Evolutionary conservation across 2,329 filamentous ascomycete species (phyloP).

Genomic region (Fusarium buxicola): DNA sequence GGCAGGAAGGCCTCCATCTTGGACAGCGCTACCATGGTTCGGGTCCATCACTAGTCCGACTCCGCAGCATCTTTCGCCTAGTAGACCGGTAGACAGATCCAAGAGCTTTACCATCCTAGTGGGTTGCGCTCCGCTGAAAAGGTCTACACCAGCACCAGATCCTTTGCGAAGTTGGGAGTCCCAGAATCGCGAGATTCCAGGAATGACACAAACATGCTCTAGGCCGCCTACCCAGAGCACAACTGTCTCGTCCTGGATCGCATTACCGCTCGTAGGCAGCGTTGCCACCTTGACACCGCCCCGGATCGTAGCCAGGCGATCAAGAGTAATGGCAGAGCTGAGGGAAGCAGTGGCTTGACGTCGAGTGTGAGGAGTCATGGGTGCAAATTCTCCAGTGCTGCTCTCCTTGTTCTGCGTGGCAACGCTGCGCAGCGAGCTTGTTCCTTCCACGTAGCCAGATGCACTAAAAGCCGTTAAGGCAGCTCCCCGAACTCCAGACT

Average conservation of each 20-base stretch:
- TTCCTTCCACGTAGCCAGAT: conserved; percentile 71
- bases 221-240: conserved; percentile 67
- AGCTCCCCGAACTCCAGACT: conserved; percentile 66
- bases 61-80: conserved; percentile 68
- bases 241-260: conserved; percentile 64
- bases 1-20: conserved; percentile 59
- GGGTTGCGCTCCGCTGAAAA: conserved; percentile 67
- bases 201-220: conserved; percentile 69
- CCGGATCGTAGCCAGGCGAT: conserved; percentile 63
- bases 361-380: conserved; percentile 72
- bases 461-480: conserved; percentile 69
- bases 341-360: conserved; percentile 62
- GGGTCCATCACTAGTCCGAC: conserved; percentile 59
- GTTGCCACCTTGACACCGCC: conserved; percentile 65
- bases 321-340: conserved; percentile 57
- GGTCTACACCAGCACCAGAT: conserved; percentile 62
- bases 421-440: conserved; percentile 63
- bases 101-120: conserved; percentile 67
- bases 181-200: conserved; percentile 68
- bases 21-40: conserved; percentile 32
- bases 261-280: conserved; percentile 57
- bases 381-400: conserved; percentile 65
- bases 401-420: conserved; percentile 50
- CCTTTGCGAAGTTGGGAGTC: conserved; percentile 67
- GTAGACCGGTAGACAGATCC: conserved; percentile 64